These are phyloP conservation scores for Panellus pusillus DNA, from an alignment of 768 basidiomycete genomes.

Conservation along the genomic window DNA sequence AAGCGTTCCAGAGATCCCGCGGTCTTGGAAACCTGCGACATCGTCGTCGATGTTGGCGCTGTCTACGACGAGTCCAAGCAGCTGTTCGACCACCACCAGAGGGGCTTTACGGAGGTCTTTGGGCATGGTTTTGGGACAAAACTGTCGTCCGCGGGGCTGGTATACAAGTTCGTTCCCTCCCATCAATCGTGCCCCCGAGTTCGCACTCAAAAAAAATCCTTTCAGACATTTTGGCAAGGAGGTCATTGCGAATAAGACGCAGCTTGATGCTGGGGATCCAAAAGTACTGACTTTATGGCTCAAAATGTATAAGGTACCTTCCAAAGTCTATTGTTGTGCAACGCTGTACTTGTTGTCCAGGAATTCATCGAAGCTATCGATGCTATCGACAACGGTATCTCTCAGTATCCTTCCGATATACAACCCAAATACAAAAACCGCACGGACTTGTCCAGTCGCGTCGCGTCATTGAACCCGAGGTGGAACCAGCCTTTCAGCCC, in stretches of 20 bases:
- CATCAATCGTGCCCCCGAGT: too few relatives aligned
- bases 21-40: constrained; percentile 77
- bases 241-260: constrained; percentile 66
- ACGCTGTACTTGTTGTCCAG: constrained; percentile 34
- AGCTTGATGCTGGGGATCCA: constrained; percentile 52
- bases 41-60: constrained; percentile 96
- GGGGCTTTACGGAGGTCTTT: constrained; percentile 88
- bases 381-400: constrained; percentile 93
- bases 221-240: constrained; percentile 85
- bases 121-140: constrained; percentile 88
- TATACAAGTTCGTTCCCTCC: constrained; percentile 78
- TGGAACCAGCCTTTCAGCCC: constrained; percentile 85
- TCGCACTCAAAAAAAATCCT: too few relatives aligned
- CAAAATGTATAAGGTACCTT: constrained; percentile 78
- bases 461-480: constrained; percentile 81
- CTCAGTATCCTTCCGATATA: constrained; percentile 69
- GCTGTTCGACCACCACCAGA: constrained; percentile 95
- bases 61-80: constrained; percentile 79
- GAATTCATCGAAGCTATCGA: constrained; percentile 95
- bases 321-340: neutral
- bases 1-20: constrained; percentile 74
- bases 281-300: constrained; percentile 79
- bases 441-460: constrained; percentile 85
- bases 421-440: constrained; percentile 70
- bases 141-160: constrained; percentile 86